phyloP scores from a whole-genome alignment of 139 green algal species.

The Picocystis salinarum region DNA sequence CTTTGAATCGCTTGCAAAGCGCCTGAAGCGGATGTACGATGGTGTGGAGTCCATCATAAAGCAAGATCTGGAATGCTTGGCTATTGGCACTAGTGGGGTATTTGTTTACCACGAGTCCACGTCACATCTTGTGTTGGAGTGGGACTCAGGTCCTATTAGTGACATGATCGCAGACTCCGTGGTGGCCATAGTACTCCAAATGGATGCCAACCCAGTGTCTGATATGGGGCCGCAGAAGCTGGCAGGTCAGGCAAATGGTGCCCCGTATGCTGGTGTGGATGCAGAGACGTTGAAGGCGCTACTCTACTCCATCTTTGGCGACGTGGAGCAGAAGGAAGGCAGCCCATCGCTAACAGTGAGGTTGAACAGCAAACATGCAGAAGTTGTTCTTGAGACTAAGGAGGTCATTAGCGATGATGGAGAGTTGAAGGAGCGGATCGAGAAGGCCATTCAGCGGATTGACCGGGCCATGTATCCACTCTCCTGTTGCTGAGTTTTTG shows the following conservation, averaged over 20 bases:
- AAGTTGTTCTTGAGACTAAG: neutral
- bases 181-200: conserved; percentile 66
- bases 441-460: too few relatives aligned
- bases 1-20: conserved; percentile 17
- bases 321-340: too few relatives aligned
- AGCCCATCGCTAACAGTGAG: too few relatives aligned
- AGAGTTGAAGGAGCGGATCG: neutral
- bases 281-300: neutral
- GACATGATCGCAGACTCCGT: conserved; percentile 89
- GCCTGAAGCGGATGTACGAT: conserved; percentile 25
- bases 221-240: neutral
- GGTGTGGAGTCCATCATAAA: conserved; percentile 18
- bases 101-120: conserved; percentile 10
- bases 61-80: conserved; percentile 9
- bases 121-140: conserved; percentile 62
- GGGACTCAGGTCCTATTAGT: conserved; percentile 48
- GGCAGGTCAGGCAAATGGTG: neutral
- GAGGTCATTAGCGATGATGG: neutral
- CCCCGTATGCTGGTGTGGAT: neutral
- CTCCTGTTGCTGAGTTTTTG: too few relatives aligned
- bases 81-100: conserved; percentile 9
- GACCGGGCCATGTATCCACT: too few relatives aligned
- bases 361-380: too few relatives aligned
- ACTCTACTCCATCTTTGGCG: conserved; percentile 2
- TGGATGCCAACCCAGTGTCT: conserved; percentile 7